Evolutionary conservation across 1,284 basidiomycete genomes (phyloP), one percentile per base, ranked within the genome.

Genomic region (Ganoderma boninense): DNA sequence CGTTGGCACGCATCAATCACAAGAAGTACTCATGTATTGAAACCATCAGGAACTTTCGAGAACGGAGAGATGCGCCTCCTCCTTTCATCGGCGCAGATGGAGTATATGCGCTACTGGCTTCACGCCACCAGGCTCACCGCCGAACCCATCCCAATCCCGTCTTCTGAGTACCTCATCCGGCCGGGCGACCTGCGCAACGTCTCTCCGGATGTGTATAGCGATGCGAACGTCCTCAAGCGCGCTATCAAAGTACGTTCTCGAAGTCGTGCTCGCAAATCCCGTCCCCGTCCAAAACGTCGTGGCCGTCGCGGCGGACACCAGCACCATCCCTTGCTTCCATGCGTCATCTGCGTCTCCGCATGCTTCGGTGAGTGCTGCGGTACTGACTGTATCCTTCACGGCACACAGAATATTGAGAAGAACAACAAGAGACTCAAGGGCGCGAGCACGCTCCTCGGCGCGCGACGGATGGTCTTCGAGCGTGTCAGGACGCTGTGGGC

Each of bases 41-140:
- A 57, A 20, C 54, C 2, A 10, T 14, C 68, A 84, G 91, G 89
- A 4, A 92, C 88, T 0, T 85, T 94, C 66, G 82, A 84, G 63
- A 89, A 86, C 68, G 91, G 92, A 75, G 88, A 92, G 80, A 86
- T 89, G 2, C 88, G 92, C 16, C 85, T 96, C 16, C 83, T 95
- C 65, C 94, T 95, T 78, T 92, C 93, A 10, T 93, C 93, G 14
- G 88, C 87, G 8, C 96, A 97, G 82, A 84, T 97, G 70, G 92
- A 96, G 79, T 97, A 96, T 79, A 79, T 94, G 20, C 87, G 93
- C 66, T 95, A 96, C 80, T 97, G 93, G 89, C 87, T 97, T 60
- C 87, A 94, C 76, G 88, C 90, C 0, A 90, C 91, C 86, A 82
- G 87, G 62, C 84, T 96, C 65, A 94, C 93, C 0, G 85, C 89